A percentile compares a stretch with the other conserved stretches of the same genome.
These are phyloP conservation scores for Stereum hirsutum DNA, from an alignment of 1,284 basidiomycete species.

Conservation along the genomic window DNA sequence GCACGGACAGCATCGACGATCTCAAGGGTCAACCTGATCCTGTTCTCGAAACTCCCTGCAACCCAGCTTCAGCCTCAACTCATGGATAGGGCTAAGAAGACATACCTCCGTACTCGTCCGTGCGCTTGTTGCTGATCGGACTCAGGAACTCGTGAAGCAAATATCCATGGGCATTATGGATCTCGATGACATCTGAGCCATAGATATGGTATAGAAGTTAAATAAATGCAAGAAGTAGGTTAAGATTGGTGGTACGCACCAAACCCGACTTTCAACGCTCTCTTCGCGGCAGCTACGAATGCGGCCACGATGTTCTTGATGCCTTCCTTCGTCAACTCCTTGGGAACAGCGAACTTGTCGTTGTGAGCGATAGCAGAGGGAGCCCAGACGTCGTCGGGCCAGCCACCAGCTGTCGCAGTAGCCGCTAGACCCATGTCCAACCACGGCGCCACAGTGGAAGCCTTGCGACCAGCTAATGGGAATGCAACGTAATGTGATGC, in stretches of 20 bases:
- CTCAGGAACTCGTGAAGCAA: constrained; percentile 29
- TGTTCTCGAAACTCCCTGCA: constrained; percentile 44
- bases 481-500: no score
- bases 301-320: constrained; percentile 37
- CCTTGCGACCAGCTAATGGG: constrained; percentile 73
- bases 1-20: constrained; percentile 30
- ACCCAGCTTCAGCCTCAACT: no score
- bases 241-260: no score
- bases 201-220: no score
- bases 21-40: constrained; percentile 38
- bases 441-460: constrained; percentile 56
- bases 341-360: constrained; percentile 30
- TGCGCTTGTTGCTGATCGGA: constrained; percentile 41
- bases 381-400: constrained; percentile 42
- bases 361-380: not conserved
- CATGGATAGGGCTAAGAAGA: no score
- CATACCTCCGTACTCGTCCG: constrained; percentile 47
- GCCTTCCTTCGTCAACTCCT: constrained; percentile 38
- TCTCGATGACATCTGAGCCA: constrained; percentile 56
- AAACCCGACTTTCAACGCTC: constrained; percentile 27
- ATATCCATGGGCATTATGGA: constrained; percentile 49
- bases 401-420: constrained; percentile 41
- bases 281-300: constrained; percentile 35
- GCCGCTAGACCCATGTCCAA: constrained; percentile 29
- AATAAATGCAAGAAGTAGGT: no score